phyloP scores from a whole-genome alignment of 2,329 filamentous ascomycete species.

The Cladosporium velox region DNA sequence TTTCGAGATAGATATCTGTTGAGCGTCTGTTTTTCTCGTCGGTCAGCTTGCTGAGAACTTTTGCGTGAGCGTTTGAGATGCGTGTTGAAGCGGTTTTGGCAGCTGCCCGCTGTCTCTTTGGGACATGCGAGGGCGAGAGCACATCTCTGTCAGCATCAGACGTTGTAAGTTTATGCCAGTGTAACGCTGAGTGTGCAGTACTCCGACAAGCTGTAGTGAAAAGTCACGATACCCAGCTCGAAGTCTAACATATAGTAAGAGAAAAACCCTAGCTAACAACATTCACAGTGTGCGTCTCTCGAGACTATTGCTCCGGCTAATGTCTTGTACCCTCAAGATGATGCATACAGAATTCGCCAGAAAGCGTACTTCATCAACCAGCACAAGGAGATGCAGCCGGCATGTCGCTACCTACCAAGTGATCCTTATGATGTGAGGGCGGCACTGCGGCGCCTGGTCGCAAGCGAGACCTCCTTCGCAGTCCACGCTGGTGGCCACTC shows the following conservation, averaged over 20 bases:
- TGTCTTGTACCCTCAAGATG: not conserved
- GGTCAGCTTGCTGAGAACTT: not conserved
- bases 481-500: slow-evolving; percentile 33
- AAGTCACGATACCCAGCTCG: not conserved
- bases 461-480: slow-evolving; percentile 28
- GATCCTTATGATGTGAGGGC: slow-evolving; percentile 6
- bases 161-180: not conserved
- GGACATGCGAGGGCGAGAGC: slow-evolving; percentile 2
- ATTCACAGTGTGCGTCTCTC: slow-evolving; percentile 2
- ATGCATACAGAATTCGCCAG: slow-evolving; percentile 4
- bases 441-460: not conserved
- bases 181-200: not conserved
- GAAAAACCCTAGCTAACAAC: not conserved
- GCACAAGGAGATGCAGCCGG: slow-evolving; percentile 1
- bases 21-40: not conserved
- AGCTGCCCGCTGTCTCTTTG: not conserved
- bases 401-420: slow-evolving; percentile 6
- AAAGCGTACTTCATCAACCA: slow-evolving; percentile 13
- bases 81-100: slow-evolving; percentile 8
- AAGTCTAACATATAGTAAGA: not conserved
- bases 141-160: not conserved
- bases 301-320: slow-evolving; percentile 5
- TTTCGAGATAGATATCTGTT: not conserved
- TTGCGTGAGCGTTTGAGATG: not conserved
- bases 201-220: not conserved